Conservation (phyloP, 768 basidiomycete genomes). For the Lentinula raphanica region DNA sequence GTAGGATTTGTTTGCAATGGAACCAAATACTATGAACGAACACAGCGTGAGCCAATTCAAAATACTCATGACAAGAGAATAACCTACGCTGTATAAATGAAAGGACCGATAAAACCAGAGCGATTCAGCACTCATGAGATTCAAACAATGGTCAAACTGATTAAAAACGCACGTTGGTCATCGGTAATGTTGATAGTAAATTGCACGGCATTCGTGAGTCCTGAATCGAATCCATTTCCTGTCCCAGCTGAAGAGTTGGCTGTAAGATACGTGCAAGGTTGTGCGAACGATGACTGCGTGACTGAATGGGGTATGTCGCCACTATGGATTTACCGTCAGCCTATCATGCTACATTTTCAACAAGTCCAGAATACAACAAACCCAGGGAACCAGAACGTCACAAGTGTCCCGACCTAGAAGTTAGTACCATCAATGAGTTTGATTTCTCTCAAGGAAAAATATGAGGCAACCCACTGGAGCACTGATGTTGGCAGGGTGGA, state of each 20-base stretch:
- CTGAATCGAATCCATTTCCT: slow-evolving; percentile 51
- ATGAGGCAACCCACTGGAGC: slow-evolving; percentile 33
- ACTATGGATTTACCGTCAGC: slow-evolving; percentile 23
- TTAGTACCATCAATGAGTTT: neutral
- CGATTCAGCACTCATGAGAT: neutral
- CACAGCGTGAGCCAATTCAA: no score
- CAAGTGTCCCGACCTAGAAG: slow-evolving; percentile 23
- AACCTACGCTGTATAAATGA: neutral
- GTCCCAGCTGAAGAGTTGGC: slow-evolving; percentile 26
- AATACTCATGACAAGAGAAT: neutral
- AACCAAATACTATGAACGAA: slow-evolving; percentile 45
- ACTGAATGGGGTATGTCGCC: slow-evolving; percentile 41
- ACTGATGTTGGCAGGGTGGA: slow-evolving; percentile 40
- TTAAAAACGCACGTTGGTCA: slow-evolving; percentile 38
- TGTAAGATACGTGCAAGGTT: slow-evolving; percentile 46
- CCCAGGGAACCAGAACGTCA: slow-evolving; percentile 52
- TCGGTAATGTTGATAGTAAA: slow-evolving; percentile 47
- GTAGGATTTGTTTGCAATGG: slow-evolving; percentile 42
- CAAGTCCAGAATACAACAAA: slow-evolving; percentile 16
- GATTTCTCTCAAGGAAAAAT: no score
- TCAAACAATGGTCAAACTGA: neutral
- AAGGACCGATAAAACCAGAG: neutral
- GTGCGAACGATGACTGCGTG: slow-evolving; percentile 50
- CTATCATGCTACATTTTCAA: neutral
- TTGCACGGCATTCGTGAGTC: slow-evolving; percentile 29